Evolutionary conservation across 208 protist species (phyloP).

Genomic region (Zelonia costaricensis): DNA sequence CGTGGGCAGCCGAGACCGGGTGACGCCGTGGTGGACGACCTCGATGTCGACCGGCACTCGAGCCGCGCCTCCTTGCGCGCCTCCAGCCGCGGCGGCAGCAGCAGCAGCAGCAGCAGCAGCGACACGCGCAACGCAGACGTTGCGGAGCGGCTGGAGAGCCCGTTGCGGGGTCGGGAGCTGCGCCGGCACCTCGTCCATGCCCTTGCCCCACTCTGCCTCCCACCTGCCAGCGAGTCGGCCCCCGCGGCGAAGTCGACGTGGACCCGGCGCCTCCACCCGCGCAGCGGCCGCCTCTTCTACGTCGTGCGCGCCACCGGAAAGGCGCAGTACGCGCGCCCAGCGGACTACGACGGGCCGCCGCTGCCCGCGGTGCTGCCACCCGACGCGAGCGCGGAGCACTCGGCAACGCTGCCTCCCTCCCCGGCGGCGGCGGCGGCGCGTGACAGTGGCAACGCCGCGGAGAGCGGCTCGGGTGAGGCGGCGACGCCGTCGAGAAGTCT

Average conservation of each 20-base stretch:
- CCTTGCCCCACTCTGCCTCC: conserved; percentile 8
- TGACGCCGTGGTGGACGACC: too few species aligned
- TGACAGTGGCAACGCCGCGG: too few species aligned
- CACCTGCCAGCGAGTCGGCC: neutral
- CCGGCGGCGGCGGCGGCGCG: too few species aligned
- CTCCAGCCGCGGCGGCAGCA: neutral
- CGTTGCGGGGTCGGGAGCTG: conserved; percentile 12
- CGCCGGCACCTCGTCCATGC: conserved; percentile 10
- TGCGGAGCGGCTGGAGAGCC: neutral
- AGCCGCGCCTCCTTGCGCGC: too few species aligned
- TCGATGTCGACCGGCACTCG: too few species aligned
- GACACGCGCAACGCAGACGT: neutral
- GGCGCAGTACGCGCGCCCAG: conserved; percentile 54
- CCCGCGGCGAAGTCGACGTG: conserved; percentile 18
- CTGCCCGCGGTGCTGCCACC: neutral
- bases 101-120: neutral
- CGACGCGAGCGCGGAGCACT: neutral
- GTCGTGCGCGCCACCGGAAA: conserved; percentile 36
- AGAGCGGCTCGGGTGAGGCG: too few species aligned
- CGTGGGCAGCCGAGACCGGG: too few species aligned
- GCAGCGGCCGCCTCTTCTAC: conserved; percentile 53
- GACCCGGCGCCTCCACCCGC: conserved; percentile 46
- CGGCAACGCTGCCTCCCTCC: too few species aligned
- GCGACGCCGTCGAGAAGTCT: too few species aligned
- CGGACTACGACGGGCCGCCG: conserved; percentile 48